Percentiles rank a stretch among this genome's conserved stretches.
Conservation (phyloP, 2,329 filamentous ascomycete genomes). For the Botrytis fragariae region DNA sequence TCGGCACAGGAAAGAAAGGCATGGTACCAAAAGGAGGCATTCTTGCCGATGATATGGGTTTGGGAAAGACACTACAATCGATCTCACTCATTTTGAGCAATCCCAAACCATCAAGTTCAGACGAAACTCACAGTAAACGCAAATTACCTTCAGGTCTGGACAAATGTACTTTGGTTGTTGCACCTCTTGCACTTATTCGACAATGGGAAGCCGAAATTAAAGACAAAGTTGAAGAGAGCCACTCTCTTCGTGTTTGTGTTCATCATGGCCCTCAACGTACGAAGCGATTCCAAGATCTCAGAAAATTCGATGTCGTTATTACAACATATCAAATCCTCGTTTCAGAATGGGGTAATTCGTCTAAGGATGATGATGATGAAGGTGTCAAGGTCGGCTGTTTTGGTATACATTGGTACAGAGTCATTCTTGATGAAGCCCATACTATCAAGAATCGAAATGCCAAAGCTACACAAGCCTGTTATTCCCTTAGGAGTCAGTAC, state of each 20-base stretch:
- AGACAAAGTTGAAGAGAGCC: constrained; percentile 69
- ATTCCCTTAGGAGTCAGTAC: constrained; percentile 78
- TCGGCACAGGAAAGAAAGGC: constrained; percentile 78
- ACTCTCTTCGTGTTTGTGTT: constrained; percentile 76
- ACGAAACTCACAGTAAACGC: constrained; percentile 54
- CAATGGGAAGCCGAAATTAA: constrained; percentile 96
- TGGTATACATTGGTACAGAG: constrained; percentile 88
- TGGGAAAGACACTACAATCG: constrained; percentile 94
- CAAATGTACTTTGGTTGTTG: constrained; percentile 85
- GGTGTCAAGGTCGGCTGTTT: constrained; percentile 78
- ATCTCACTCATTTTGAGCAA: constrained; percentile 86
- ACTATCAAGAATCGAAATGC: constrained; percentile 98
- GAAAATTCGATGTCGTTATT: constrained; percentile 89
- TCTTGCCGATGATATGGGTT: constrained; percentile 93
- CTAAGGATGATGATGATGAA: constrained; percentile 55
- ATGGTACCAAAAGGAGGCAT: constrained; percentile 87
- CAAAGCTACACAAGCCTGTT: constrained; percentile 91
- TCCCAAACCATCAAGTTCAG: constrained; percentile 61
- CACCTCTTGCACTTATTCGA: constrained; percentile 88
- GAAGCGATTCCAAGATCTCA: constrained; percentile 73
- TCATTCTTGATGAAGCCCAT: constrained; percentile 95
- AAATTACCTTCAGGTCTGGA: constrained; percentile 67
- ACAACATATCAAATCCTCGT: constrained; percentile 96
- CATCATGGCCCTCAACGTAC: constrained; percentile 88
- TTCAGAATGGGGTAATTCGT: constrained; percentile 77